Conservation (phyloP, 495 filamentous ascomycete genomes). For the Daldinia childiae region DNA sequence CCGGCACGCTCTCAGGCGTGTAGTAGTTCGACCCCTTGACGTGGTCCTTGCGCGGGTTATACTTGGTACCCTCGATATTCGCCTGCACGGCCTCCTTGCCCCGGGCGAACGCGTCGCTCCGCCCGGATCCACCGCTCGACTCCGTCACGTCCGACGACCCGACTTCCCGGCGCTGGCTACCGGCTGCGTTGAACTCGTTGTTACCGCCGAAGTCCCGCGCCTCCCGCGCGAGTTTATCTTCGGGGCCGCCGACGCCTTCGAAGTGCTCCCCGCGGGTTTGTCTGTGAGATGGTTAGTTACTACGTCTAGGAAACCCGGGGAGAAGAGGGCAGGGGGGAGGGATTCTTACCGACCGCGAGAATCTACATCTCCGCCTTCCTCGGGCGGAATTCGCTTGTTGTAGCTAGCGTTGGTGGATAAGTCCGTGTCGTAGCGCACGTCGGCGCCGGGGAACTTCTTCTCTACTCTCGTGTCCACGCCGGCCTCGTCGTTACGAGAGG, state of each 20-base stretch:
- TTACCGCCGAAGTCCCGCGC: constrained; percentile 43
- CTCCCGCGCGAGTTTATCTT: constrained; percentile 46
- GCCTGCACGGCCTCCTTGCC: constrained; percentile 38
- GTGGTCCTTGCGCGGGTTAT: constrained; percentile 30
- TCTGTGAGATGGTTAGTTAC: too few species aligned
- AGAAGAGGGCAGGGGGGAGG: too few species aligned
- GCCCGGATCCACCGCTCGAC: constrained; percentile 1
- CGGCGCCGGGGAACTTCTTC: too few species aligned
- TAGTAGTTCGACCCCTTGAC: constrained; percentile 44
- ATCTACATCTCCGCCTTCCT: too few species aligned
- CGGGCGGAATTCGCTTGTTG: too few species aligned
- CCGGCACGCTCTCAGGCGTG: constrained; percentile 37
- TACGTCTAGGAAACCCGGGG: too few species aligned
- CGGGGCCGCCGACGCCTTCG: constrained; percentile 39
- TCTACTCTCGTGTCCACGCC: too few species aligned
- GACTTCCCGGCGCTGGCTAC: constrained; percentile 13
- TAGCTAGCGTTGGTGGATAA: too few species aligned
- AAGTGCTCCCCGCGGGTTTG: too few species aligned
- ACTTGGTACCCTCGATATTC: constrained; percentile 27
- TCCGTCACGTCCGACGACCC: constrained; percentile 14
- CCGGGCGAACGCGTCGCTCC: constrained; percentile 19
- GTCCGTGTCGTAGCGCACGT: too few species aligned
- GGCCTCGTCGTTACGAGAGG: constrained; percentile 40
- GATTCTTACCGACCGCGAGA: too few species aligned
- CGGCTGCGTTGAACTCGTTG: constrained; percentile 39